A percentile compares a stretch with the other conserved stretches of the same genome.
Conservation (phyloP, 495 filamentous ascomycete genomes). For the Aspergillus sclerotiicarbonarius region DNA sequence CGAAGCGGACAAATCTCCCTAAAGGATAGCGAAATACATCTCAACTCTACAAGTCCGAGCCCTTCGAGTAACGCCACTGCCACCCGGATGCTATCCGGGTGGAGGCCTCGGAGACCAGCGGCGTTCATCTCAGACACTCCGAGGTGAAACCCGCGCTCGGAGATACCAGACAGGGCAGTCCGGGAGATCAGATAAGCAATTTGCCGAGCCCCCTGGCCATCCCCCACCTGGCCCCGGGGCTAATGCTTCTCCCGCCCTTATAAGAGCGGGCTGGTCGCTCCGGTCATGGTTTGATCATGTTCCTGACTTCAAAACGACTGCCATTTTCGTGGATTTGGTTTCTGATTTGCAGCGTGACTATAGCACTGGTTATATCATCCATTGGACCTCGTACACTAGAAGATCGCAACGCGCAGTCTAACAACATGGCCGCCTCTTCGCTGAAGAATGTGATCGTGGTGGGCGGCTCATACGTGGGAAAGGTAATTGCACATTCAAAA, state of each 20-base stretch:
- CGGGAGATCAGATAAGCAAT: slow-evolving; percentile 13
- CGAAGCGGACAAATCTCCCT: too few species aligned
- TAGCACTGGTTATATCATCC: neutral
- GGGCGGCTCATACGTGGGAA: slow-evolving; percentile 44
- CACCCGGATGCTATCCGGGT: neutral
- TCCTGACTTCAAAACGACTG: neutral
- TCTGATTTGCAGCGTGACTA: neutral
- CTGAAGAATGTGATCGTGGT: slow-evolving; percentile 43
- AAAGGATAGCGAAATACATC: too few species aligned
- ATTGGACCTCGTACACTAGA: neutral
- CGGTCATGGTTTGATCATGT: neutral
- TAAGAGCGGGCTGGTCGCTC: neutral
- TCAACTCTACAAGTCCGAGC: too few species aligned
- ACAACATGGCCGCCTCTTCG: slow-evolving; percentile 17
- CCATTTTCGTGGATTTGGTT: neutral
- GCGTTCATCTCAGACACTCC: neutral
- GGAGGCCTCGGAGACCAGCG: neutral
- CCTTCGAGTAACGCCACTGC: too few species aligned
- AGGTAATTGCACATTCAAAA: slow-evolving; percentile 20
- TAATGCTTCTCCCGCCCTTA: slow-evolving; percentile 15
- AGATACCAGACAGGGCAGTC: neutral
- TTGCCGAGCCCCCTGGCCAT: neutral
- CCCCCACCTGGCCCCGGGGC: slow-evolving; percentile 3
- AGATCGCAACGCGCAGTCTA: neutral
- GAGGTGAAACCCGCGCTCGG: neutral